A percentile compares a stretch with the other conserved stretches of the same genome.
Evolutionary conservation across 2,329 filamentous ascomycete species (phyloP).

Genomic region (Nemania diffusa): DNA sequence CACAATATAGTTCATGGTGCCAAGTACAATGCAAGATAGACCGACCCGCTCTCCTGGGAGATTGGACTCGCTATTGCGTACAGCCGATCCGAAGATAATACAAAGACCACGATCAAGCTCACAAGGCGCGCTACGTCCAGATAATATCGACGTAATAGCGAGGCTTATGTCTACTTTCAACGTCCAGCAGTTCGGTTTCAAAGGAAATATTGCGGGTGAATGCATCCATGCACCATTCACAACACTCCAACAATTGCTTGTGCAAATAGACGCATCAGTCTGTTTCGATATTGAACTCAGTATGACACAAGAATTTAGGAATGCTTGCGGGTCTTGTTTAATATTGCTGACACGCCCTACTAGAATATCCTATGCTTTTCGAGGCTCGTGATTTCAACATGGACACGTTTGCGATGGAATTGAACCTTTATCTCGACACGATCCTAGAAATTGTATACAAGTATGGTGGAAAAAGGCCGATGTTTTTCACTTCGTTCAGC

Average conservation of each 20-base stretch:
- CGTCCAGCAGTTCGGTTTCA: not conserved
- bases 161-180: not conserved
- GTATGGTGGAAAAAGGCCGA: constrained; percentile 43
- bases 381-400: constrained; percentile 46
- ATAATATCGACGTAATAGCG: no score
- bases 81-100: no score
- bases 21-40: not conserved
- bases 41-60: no score
- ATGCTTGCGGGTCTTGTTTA: not conserved
- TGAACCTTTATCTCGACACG: constrained; percentile 54
- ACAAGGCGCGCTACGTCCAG: no score
- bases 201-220: not conserved
- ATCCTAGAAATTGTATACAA: constrained; percentile 48
- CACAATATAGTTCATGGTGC: not conserved
- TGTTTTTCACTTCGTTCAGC: constrained; percentile 52
- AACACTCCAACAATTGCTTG: not conserved
- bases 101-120: no score
- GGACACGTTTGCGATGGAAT: constrained; percentile 47
- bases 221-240: not conserved
- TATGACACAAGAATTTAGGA: constrained; percentile 28
- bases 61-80: no score
- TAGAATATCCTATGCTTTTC: constrained; percentile 55
- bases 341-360: not conserved
- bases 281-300: constrained; percentile 55
- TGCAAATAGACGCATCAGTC: not conserved